These are phyloP conservation scores for Sporothrix inflata DNA, from an alignment of 2,329 filamentous ascomycete species.

Conservation along the genomic window DNA sequence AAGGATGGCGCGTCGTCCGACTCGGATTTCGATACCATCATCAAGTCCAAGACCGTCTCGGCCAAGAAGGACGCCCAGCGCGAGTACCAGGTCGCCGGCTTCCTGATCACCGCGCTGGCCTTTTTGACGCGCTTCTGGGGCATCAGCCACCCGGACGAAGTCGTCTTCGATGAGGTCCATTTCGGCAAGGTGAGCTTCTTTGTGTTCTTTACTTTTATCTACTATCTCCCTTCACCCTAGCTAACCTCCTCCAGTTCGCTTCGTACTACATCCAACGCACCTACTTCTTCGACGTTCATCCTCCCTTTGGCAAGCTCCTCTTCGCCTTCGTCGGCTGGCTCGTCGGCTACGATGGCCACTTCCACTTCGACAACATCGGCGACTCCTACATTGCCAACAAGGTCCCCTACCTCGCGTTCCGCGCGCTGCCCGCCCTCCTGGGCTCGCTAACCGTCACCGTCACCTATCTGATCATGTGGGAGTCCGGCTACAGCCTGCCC, in stretches of 20 bases:
- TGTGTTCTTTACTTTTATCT: neutral
- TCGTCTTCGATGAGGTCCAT: conserved; percentile 98
- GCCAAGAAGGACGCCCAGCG: conserved; percentile 57
- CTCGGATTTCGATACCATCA: conserved; percentile 55
- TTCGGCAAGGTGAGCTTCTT: conserved; percentile 84
- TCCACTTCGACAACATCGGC: conserved; percentile 98
- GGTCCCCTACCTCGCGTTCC: conserved; percentile 95
- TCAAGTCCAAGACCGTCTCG: conserved; percentile 47
- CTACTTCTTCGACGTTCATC: conserved; percentile 99
- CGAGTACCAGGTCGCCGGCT: conserved; percentile 81
- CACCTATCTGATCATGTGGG: conserved; percentile 98
- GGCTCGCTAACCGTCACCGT: conserved; percentile 93
- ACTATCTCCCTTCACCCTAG: neutral
- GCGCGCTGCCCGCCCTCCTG: conserved; percentile 87
- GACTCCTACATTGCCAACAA: conserved; percentile 98
- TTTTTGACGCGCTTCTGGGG: conserved; percentile 95
- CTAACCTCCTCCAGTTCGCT: conserved; percentile 57
- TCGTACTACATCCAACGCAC: conserved; percentile 90
- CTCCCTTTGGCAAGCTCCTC: conserved; percentile 95
- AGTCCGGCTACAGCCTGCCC: conserved; percentile 94
- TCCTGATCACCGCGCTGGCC: conserved; percentile 77
- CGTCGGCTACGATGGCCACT: conserved; percentile 94
- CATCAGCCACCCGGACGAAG: conserved; percentile 91
- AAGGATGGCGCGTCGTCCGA: conserved; percentile 51
- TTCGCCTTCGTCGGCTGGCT: conserved; percentile 98